phyloP scores from a whole-genome alignment of 345 rosid species.

The Acer campestre region DNA sequence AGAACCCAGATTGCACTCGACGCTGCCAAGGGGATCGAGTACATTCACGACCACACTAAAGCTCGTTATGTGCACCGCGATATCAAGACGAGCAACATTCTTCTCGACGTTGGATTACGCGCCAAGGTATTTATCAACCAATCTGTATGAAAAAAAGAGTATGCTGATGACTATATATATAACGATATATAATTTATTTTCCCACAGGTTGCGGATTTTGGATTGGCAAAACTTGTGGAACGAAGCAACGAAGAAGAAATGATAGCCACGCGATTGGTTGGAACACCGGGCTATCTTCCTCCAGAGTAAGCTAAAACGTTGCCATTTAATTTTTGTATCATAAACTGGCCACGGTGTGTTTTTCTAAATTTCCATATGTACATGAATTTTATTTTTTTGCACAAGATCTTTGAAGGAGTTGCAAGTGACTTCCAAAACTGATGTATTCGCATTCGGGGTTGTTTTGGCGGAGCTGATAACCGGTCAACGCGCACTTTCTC shows the following conservation, averaged over 20 bases:
- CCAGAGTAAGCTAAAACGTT: conserved; percentile 47
- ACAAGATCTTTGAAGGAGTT: conserved; percentile 66
- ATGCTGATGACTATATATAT: too few species aligned
- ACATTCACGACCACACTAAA: conserved; percentile 74
- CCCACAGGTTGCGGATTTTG: conserved; percentile 67
- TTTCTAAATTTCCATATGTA: background rate
- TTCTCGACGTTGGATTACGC: conserved; percentile 53
- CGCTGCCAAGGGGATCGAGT: conserved; percentile 65
- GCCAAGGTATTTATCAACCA: conserved; percentile 45
- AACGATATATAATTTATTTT: too few species aligned
- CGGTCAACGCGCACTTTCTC: conserved; percentile 57
- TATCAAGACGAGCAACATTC: conserved; percentile 66
- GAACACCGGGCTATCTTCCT: conserved; percentile 75
- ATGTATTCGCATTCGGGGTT: conserved; percentile 70
- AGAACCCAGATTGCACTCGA: conserved; percentile 69
- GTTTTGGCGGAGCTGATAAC: conserved; percentile 70
- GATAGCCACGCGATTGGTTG: conserved; percentile 61
- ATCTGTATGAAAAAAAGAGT: too few species aligned
- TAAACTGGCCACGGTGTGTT: background rate
- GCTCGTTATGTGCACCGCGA: conserved; percentile 65
- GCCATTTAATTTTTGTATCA: background rate
- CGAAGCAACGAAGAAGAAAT: conserved; percentile 50
- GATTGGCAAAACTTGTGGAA: conserved; percentile 65
- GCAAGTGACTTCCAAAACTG: conserved; percentile 64
- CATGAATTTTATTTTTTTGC: background rate